Base-by-base conservation (phyloP, 2,329 filamentous ascomycete genomes). In the Cucurbitaria berberidis region DNA sequence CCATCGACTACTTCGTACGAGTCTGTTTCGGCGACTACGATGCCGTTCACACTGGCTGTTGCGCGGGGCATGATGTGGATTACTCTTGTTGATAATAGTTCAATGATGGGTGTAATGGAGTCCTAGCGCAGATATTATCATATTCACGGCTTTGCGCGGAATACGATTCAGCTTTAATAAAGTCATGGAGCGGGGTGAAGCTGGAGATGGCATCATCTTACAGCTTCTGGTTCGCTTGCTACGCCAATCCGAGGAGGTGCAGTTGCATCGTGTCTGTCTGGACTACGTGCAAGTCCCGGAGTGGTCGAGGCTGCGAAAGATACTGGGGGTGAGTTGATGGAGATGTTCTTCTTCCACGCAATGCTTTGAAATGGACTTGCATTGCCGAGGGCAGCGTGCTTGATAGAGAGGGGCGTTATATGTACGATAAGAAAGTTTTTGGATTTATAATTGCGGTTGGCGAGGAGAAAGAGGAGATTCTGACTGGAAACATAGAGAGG, bases 1-100 rank as follows among this genome's bases (percentile, higher is more conserved):
- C 83, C 83, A 60, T 86, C 84, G 29, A 86, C 82, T 24, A 80
- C 77, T 61, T 84, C 80, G 73, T 79, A 84, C 15, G 71, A 74
- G 38, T 81, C 76, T 0, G 80, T 69, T 60, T 81, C 77, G 53
- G 84, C 84, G 46, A 86, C 67, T 30, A 79, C 64, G 45, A 75
- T 76, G 57, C 79, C 81, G 62, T 81, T 78, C 44, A 84, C 67
- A 22, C 75, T 77, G 38, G 84, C 84, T 45, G 69, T 77, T 45
- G 80, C 80, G 53, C 57, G 59, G 2, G 67, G 68, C 69, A 72
- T 72, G 16, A 8, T 62, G 21, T 41, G 32, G 7, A 30, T 34
- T 42, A 7, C 13, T 8, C n/a, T 36, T 18, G 10, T 34, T 26
- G 24, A 9, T 26, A 9, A 9, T 9, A 26, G 24, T 26, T 26